phyloP scores from a whole-genome alignment of 371 early-diverging fungal genomes.

The Apophysomyces variabilis region DNA sequence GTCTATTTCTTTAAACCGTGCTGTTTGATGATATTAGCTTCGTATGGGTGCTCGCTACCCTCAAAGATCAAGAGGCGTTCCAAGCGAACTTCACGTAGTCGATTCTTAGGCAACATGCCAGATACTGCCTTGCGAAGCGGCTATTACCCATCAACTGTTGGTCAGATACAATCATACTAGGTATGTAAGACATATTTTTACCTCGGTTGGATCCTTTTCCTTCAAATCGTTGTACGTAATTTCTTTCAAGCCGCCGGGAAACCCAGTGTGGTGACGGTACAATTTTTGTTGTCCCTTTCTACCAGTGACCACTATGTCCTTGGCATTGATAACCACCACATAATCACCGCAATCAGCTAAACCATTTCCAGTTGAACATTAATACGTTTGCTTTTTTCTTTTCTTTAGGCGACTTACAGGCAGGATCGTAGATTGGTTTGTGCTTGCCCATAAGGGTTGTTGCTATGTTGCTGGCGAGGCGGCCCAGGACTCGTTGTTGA shows the following conservation, averaged over 20 bases:
- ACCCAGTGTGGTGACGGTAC: constrained; percentile 90
- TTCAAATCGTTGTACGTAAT: constrained; percentile 76
- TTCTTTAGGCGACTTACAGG: constrained; percentile 57
- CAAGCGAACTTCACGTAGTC: constrained; percentile 81
- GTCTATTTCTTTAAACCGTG: constrained; percentile 65
- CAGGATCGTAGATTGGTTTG: constrained; percentile 95
- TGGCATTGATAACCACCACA: constrained; percentile 96
- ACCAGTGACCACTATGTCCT: constrained; percentile 83
- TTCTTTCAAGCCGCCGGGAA: constrained; percentile 92
- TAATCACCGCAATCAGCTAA: constrained; percentile 96
- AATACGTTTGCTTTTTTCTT: neutral
- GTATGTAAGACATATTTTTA: constrained; percentile 28
- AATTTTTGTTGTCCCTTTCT: constrained; percentile 88
- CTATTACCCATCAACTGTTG: constrained; percentile 19
- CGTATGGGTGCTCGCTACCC: constrained; percentile 91
- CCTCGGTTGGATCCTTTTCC: constrained; percentile 81
- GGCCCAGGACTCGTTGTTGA: constrained; percentile 86
- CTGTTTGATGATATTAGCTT: constrained; percentile 82
- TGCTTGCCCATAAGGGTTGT: constrained; percentile 97
- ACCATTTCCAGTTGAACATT: neutral
- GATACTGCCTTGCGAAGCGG: constrained; percentile 91
- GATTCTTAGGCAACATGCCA: constrained; percentile 97
- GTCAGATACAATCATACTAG: neutral
- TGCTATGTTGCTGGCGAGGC: constrained; percentile 86
- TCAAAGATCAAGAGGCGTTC: constrained; percentile 87